These are phyloP conservation scores for Eutrema salsugineum DNA, from an alignment of 441 rosid genomes.

Conservation along the genomic window DNA sequence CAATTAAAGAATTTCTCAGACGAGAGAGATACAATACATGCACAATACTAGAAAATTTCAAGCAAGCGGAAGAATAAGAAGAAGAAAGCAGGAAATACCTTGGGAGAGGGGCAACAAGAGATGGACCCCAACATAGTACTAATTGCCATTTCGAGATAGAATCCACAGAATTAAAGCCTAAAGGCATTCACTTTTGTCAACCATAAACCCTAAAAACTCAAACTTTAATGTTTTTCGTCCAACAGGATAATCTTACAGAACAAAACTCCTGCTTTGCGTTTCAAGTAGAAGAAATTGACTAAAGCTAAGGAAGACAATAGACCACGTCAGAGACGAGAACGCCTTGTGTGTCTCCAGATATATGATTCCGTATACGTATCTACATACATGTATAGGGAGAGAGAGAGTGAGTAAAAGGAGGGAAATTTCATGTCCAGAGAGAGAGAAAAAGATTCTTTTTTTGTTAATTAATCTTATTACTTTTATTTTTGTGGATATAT, in stretches of 20 bases:
- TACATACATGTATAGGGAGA: neutral
- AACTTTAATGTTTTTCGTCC: neutral
- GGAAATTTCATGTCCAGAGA: constrained; percentile 4
- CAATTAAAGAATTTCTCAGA: neutral
- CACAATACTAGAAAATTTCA: neutral
- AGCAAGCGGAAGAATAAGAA: constrained; percentile 1
- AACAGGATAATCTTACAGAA: constrained; percentile 6
- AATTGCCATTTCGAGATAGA: constrained; percentile 28
- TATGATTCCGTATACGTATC: neutral
- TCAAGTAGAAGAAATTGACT: neutral
- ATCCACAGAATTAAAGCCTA: constrained; percentile 19
- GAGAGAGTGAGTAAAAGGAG: neutral
- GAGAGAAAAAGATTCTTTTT: constrained; percentile 15
- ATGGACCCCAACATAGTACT: constrained; percentile 57
- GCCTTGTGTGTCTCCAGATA: constrained; percentile 17
- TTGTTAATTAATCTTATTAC: neutral
- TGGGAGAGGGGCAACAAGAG: constrained; percentile 44
- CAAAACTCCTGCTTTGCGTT: neutral
- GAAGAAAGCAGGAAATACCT: constrained; percentile 36
- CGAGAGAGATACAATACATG: neutral
- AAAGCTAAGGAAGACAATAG: constrained; percentile 31
- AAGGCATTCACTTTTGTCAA: constrained; percentile 18
- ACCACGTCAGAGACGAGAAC: constrained; percentile 32
- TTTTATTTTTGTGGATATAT: constrained; percentile 27
- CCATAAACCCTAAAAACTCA: constrained; percentile 21